Evolutionary conservation across 2,329 filamentous ascomycete genomes (phyloP).

Genomic region (Hansfordia pulvinata): DNA sequence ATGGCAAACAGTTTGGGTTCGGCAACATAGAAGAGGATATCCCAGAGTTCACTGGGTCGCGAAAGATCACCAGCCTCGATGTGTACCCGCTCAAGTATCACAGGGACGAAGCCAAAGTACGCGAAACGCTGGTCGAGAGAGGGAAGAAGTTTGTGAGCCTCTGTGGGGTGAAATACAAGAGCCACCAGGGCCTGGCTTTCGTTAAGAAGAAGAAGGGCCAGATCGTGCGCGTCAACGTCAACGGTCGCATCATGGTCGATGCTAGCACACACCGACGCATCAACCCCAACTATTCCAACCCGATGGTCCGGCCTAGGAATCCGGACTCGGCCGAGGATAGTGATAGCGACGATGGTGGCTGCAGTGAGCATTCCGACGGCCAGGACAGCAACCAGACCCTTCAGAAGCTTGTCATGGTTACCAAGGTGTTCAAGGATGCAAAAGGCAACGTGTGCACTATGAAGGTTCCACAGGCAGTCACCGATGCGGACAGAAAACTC

Average conservation of each 20-base stretch:
- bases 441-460: constrained; percentile 22
- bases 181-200: constrained; percentile 74
- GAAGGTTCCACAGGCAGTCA: constrained; percentile 19
- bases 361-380: constrained; percentile 23
- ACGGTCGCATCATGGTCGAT: constrained; percentile 81
- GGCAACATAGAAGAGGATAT: constrained; percentile 59
- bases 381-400: constrained; percentile 21
- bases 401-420: constrained; percentile 31
- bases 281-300: constrained; percentile 75
- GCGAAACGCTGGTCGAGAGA: constrained; percentile 56
- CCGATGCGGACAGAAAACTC: constrained; percentile 18
- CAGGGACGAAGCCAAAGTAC: constrained; percentile 52
- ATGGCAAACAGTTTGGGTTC: constrained; percentile 74
- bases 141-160: constrained; percentile 75
- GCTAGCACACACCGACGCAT: constrained; percentile 69
- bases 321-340: constrained; percentile 41
- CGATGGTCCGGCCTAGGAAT: constrained; percentile 59
- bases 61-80: constrained; percentile 66
- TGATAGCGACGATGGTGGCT: constrained; percentile 26
- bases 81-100: constrained; percentile 74
- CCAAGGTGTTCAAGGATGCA: constrained; percentile 35
- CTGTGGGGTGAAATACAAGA: constrained; percentile 72
- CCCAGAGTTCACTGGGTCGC: constrained; percentile 61
- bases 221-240: constrained; percentile 64
- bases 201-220: constrained; percentile 66